Base-by-base conservation (phyloP, 2,329 filamentous ascomycete species). In the Erysiphe neolycopersici region DNA sequence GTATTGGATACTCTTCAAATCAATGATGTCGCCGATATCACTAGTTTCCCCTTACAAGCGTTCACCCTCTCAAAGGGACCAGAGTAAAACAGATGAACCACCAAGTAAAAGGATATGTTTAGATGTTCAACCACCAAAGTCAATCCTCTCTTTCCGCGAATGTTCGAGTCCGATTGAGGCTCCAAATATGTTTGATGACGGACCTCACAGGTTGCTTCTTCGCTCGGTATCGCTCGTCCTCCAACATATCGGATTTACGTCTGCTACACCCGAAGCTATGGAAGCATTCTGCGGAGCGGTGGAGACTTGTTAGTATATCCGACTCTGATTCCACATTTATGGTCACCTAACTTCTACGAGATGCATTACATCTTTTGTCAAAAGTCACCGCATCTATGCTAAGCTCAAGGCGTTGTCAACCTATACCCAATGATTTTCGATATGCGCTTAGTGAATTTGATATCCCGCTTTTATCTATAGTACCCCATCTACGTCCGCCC, bases 371-470 rank as follows among this genome's bases (percentile, higher is more conserved):
- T 32, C 53, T 58, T 39, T 49, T 57, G 10, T 51, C 53, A 14
- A 49, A 51, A 46, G 49, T 58, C 5, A 54, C 48, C 6, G 43
- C 48, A n/a, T 52, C 48, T 2, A 57, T 57, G 55, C 45, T 47
- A n/a, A 54, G 50, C 52, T 58, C 48, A 55, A 48, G 45, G 42
- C 64, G 73, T 45, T 62, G 64, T 14, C 59, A 66, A 43, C 65
- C 70, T 0, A 65, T 66, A 3, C 71, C 72, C 0, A 56, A 59
- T 32, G 73, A 77, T 53, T 76, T 72, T 47, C 67, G 71, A 48
- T 56, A 61, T n/a, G 62, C 62, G 3, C 56, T 76, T 12, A 60
- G 59, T 31, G 60, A 62, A 26, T 66, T 69, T 50, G 68, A 72
- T 45, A 52, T 76, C 0, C 59, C 65, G 22, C 56, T 66, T 0